Base-by-base conservation (phyloP, 768 basidiomycete genomes). In the Cubamyces lactineus region DNA sequence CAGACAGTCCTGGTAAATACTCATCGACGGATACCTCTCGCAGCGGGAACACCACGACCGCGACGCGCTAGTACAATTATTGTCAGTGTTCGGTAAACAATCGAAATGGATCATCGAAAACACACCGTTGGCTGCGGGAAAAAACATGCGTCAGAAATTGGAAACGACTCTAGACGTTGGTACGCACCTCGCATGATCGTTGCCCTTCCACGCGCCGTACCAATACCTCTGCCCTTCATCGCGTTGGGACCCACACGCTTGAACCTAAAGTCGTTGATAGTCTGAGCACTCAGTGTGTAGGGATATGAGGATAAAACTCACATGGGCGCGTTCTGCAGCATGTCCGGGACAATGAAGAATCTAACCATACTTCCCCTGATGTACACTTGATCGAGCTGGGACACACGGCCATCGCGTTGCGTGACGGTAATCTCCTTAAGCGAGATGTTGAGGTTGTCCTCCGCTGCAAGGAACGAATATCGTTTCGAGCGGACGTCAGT, bases 271-370 rank as follows among this genome's bases (percentile, higher is more conserved):
- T 66, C 57, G 23, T 0, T 26, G 5, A n/a, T 15, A 0, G 28
- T 23, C 43, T 24, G 45, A 15, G 53, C 21, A 28, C 17, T 51
- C 40, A 60, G 63, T 54, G 5, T 34, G 57, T 13, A 39, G 42
- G 40, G 15, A 63, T 19, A 24, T 61, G 42, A 60, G 45, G 40
- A 45, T 65, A 57, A 16, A 57, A 80, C 92, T 74, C 72, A 96
- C 97, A 99, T 99, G 19, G 97, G 97, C 15, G 97, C 97, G 74
- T 98, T 98, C 74, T 98, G 92, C 68, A 99, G 80, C 92, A 99
- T 98, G 77, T 98, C 97, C 57, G 97, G 97, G 21, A 99, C 97
- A 75, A 98, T 98, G 79, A 98, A 96, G 82, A 97, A 98, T 66
- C 97, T 84, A 67, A 98, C 82, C 92, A 98, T 97, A 74, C 94